Conservation (phyloP, 2,329 filamentous ascomycete species). For the Sporothrix humicola region DNA sequence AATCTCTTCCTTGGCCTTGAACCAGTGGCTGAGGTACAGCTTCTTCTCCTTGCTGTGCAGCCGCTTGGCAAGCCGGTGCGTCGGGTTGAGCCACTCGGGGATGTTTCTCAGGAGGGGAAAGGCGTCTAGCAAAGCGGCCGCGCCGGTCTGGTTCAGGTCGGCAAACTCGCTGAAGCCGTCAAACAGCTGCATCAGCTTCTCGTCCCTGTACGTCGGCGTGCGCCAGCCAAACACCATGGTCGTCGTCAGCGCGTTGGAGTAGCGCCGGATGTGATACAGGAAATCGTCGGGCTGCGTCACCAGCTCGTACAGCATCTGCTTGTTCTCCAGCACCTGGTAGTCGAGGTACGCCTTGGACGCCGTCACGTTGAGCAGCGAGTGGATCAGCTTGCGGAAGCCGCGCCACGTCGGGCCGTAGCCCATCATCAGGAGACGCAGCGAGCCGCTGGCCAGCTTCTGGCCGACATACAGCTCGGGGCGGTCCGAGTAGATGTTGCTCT, state of each 20-base stretch:
- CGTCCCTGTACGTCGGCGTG: slow-evolving; percentile 33
- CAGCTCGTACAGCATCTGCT: slow-evolving; percentile 58
- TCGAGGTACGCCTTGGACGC: slow-evolving; percentile 56
- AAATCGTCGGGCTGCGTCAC: slow-evolving; percentile 43
- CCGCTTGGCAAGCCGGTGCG: slow-evolving; percentile 48
- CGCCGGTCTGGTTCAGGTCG: slow-evolving; percentile 24
- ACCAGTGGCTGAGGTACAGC: slow-evolving; percentile 51
- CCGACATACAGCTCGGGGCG: slow-evolving; percentile 43
- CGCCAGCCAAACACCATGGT: slow-evolving; percentile 39
- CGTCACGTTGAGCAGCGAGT: slow-evolving; percentile 55
- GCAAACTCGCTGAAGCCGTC: slow-evolving; percentile 30
- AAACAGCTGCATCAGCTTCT: slow-evolving; percentile 35
- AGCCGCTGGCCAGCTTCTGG: slow-evolving; percentile 36
- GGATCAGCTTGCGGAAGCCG: slow-evolving; percentile 47
- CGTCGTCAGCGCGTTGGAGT: slow-evolving; percentile 35
- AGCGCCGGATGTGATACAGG: slow-evolving; percentile 41
- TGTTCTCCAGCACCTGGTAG: slow-evolving; percentile 62
- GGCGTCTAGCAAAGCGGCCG: slow-evolving; percentile 30
- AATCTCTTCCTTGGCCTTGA: slow-evolving; percentile 48
- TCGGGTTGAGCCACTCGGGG: slow-evolving; percentile 51
- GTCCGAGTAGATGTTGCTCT: slow-evolving; percentile 56
- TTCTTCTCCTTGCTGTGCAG: slow-evolving; percentile 52
- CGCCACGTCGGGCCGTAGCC: slow-evolving; percentile 47
- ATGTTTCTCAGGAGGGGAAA: slow-evolving; percentile 44
- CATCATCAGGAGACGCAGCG: slow-evolving; percentile 30